Percentiles rank a stretch among this genome's conserved stretches.
Conservation (phyloP, 768 basidiomycete genomes). For the Fomitopsis serialis region DNA sequence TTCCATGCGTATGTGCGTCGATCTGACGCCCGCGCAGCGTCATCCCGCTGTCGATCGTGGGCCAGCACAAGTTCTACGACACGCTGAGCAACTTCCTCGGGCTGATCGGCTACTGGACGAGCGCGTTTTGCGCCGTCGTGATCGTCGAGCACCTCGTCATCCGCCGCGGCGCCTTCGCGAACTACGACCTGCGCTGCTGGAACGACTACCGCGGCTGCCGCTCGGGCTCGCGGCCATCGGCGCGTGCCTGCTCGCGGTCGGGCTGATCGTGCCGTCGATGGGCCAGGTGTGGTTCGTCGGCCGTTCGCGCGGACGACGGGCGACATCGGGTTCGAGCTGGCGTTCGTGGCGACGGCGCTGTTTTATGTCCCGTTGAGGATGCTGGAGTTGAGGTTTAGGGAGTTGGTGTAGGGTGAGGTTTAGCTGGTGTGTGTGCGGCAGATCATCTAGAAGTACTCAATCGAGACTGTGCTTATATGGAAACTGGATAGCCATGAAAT, state of each 20-base stretch:
- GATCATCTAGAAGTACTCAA: no score
- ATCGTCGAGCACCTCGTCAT: slow-evolving; percentile 65
- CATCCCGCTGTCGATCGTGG: slow-evolving; percentile 67
- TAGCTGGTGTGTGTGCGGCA: no score
- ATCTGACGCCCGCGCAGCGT: slow-evolving; percentile 30
- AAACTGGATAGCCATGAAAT: no score
- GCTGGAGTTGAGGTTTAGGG: slow-evolving; percentile 24
- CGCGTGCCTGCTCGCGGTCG: slow-evolving; percentile 46
- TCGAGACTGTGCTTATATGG: no score
- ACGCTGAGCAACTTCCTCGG: slow-evolving; percentile 65
- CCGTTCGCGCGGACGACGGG: slow-evolving; percentile 56
- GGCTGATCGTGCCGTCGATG: slow-evolving; percentile 61
- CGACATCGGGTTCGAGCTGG: slow-evolving; percentile 68
- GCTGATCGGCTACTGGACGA: slow-evolving; percentile 45
- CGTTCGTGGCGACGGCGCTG: slow-evolving; percentile 41
- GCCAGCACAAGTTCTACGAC: slow-evolving; percentile 57
- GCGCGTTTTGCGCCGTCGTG: slow-evolving; percentile 53
- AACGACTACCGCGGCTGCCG: slow-evolving; percentile 49
- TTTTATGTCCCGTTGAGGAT: slow-evolving; percentile 51
- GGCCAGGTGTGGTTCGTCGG: slow-evolving; percentile 67
- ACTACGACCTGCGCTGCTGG: slow-evolving; percentile 51
- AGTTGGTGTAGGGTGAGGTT: no score
- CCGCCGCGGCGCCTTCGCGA: slow-evolving; percentile 41
- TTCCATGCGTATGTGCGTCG: no score
- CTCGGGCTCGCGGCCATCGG: slow-evolving; percentile 56